phyloP scores from a whole-genome alignment of 2,329 filamentous ascomycete genomes.

The Tympanopsis confertula region DNA sequence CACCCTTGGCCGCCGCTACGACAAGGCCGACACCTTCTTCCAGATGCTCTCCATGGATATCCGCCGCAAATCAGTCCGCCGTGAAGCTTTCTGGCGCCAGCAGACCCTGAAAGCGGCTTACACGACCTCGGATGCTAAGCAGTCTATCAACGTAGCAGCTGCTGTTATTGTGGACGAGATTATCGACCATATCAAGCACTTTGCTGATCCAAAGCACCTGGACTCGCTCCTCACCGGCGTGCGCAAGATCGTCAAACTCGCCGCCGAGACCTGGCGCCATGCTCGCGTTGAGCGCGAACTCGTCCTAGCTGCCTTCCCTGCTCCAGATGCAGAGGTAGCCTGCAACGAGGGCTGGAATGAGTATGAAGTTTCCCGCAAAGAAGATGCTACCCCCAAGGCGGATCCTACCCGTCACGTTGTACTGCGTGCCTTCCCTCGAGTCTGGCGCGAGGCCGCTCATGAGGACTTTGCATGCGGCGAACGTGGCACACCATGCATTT shows the following conservation, averaged over 20 bases:
- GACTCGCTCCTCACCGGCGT: conserved; percentile 36
- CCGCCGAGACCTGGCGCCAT: conserved; percentile 45
- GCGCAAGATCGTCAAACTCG: conserved; percentile 41
- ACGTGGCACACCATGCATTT: conserved; percentile 27
- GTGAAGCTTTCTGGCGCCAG: conserved; percentile 45
- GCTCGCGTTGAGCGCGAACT: conserved; percentile 43
- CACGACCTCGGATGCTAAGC: conserved; percentile 41
- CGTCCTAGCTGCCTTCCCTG: conserved; percentile 24
- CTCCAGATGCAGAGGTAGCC: neutral
- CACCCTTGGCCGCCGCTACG: conserved; percentile 37
- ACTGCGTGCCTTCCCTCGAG: conserved; percentile 36
- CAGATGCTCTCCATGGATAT: conserved; percentile 41
- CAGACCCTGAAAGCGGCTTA: conserved; percentile 45
- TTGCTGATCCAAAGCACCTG: conserved; percentile 34
- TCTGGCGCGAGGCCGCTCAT: conserved; percentile 36
- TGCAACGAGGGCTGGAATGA: neutral
- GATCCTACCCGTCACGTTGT: conserved; percentile 26
- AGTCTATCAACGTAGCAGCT: conserved; percentile 40
- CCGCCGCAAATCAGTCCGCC: conserved; percentile 39
- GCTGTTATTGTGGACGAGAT: conserved; percentile 44
- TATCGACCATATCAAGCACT: conserved; percentile 37
- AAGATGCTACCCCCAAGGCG: conserved; percentile 4
- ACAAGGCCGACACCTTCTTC: conserved; percentile 43
- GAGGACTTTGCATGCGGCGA: conserved; percentile 26
- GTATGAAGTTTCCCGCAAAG: conserved; percentile 8